Evolutionary conservation across 1,284 basidiomycete genomes (phyloP).

Genomic region (Sanghuangporus sanghuang): DNA sequence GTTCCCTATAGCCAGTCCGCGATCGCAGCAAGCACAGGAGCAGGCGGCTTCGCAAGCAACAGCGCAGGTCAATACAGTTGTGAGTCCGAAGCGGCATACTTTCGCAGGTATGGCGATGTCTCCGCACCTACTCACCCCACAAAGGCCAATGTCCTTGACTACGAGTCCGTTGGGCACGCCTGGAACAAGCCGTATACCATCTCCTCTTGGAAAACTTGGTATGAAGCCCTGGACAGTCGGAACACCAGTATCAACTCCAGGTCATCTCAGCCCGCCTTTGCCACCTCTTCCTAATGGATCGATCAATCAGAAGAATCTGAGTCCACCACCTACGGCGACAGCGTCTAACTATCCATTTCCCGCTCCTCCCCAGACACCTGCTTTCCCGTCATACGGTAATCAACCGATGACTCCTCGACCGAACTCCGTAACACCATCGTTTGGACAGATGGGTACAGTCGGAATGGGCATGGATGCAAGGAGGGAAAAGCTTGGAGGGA

Average conservation of each 20-base stretch:
- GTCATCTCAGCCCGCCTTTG: conserved; percentile 20
- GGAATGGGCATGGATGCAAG: conserved; percentile 62
- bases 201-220: conserved; percentile 20
- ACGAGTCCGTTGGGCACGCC: conserved; percentile 34
- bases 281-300: conserved; percentile 26
- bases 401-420: conserved; percentile 45
- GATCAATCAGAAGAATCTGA: conserved; percentile 1
- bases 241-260: conserved; percentile 4
- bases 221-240: conserved; percentile 37
- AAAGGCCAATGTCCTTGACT: conserved; percentile 15
- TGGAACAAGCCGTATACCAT: conserved; percentile 26
- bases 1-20: conserved; percentile 42
- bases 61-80: conserved; percentile 18
- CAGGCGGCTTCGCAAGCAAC: conserved; percentile 1
- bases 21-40: conserved; percentile 10
- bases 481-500: conserved; percentile 40
- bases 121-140: conserved; percentile 5
- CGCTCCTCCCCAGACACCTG: conserved; percentile 52
- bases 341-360: conserved; percentile 7
- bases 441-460: conserved; percentile 38
- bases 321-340: conserved; percentile 20
- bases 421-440: conserved; percentile 49
- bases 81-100: conserved; percentile 57
- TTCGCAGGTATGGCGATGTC: conserved; percentile 29
- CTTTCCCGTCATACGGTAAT: conserved; percentile 61